Conservation (phyloP, 2,329 filamentous ascomycete genomes). For the Aspergillus novoparasiticus region DNA sequence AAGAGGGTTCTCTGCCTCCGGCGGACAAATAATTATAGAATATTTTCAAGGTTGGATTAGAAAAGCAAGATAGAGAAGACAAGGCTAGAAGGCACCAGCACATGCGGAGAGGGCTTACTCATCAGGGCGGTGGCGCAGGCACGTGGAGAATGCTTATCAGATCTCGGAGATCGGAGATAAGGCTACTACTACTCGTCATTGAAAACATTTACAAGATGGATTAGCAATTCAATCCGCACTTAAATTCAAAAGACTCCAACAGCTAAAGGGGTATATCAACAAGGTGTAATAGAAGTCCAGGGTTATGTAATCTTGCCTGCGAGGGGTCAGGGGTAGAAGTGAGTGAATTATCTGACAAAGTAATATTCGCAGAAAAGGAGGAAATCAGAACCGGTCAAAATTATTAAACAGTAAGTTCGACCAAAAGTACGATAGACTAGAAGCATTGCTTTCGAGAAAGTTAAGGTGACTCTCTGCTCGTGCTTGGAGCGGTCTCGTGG, state of each 20-base stretch:
- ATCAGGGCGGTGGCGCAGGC: conserved; percentile 12
- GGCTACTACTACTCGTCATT: background rate
- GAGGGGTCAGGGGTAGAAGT: background rate
- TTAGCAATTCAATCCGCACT: background rate
- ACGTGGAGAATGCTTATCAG: conserved; percentile 15
- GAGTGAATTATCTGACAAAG: background rate
- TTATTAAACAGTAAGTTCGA: background rate
- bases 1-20: background rate
- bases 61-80: conserved; percentile 7
- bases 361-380: background rate
- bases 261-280: conserved; percentile 17
- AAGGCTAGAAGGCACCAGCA: conserved; percentile 24
- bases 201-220: background rate
- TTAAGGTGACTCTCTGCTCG: background rate
- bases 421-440: background rate
- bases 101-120: conserved; percentile 27
- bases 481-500: background rate
- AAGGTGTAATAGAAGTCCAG: conserved; percentile 4
- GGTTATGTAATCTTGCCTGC: background rate
- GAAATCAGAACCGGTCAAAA: background rate
- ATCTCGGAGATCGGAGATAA: conserved; percentile 22
- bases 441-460: background rate
- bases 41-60: background rate
- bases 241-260: conserved; percentile 11
- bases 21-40: background rate